These are phyloP conservation scores for Waltiozyma sp. DNA, from an alignment of 1,139 yeast species.

Conservation along the genomic window DNA sequence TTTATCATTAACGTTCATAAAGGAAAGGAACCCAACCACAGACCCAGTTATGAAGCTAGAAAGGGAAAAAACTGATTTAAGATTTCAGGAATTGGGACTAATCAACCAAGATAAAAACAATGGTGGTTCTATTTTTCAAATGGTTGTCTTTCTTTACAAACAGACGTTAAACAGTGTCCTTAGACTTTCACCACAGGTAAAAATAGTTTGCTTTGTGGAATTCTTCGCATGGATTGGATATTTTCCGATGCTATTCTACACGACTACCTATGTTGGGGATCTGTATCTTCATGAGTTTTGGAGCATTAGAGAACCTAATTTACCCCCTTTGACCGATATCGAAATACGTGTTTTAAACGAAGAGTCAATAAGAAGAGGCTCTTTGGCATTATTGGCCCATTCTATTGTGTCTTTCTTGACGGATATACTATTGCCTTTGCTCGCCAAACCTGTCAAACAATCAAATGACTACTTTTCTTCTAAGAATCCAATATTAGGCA, in stretches of 20 bases:
- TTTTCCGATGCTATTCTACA: slow-evolving; percentile 37
- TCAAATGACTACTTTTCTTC: slow-evolving; percentile 5
- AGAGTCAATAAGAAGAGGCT: slow-evolving; percentile 33
- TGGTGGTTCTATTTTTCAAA: slow-evolving; percentile 12
- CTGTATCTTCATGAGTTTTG: slow-evolving; percentile 27
- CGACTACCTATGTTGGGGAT: slow-evolving; percentile 40
- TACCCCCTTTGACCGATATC: slow-evolving; percentile 39
- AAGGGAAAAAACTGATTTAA: slow-evolving; percentile 20
- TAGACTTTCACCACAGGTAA: slow-evolving; percentile 31
- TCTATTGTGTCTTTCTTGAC: slow-evolving; percentile 30
- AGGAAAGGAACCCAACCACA: slow-evolving; percentile 34
- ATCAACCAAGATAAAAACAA: slow-evolving; percentile 9
- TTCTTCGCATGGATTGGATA: slow-evolving; percentile 44
- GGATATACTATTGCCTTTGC: slow-evolving; percentile 28
- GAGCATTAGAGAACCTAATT: slow-evolving; percentile 25
- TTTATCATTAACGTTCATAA: slow-evolving; percentile 28
- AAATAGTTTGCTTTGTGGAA: slow-evolving; percentile 32
- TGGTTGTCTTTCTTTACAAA: slow-evolving; percentile 21
- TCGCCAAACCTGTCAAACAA: slow-evolving; percentile 20
- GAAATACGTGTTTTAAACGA: slow-evolving; percentile 23
- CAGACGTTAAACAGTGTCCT: slow-evolving; percentile 29
- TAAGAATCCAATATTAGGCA: slow-evolving; percentile 1
- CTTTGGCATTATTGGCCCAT: slow-evolving; percentile 30
- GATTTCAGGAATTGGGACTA: slow-evolving; percentile 23
- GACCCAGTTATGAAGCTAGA: slow-evolving; percentile 29